A percentile compares a stretch with the other conserved stretches of the same genome.
phyloP scores from a whole-genome alignment of 768 basidiomycete species.

The Leccinellum rugosiceps region DNA sequence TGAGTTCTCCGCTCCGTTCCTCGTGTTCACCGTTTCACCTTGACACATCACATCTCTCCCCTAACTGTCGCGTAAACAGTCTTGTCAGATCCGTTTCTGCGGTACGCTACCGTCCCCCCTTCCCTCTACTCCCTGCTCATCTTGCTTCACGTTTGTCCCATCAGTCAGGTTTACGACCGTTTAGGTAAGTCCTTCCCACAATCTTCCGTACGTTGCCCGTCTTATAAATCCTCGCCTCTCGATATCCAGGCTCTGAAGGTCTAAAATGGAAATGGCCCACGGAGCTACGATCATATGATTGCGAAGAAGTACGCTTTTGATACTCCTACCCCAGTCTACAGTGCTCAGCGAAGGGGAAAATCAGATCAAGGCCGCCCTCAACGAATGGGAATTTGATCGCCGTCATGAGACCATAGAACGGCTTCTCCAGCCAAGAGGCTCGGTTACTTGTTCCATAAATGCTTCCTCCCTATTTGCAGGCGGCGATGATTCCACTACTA shows the following conservation, averaged over 20 bases:
- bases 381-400: slow-evolving; percentile 38
- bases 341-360: slow-evolving; percentile 27
- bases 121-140: slow-evolving; percentile 4
- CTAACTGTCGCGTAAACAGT: slow-evolving; percentile 39
- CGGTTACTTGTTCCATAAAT: slow-evolving; percentile 44
- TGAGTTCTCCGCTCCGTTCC: slow-evolving; percentile 24
- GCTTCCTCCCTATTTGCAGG: slow-evolving; percentile 46
- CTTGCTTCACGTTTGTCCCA: slow-evolving; percentile 7
- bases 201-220: slow-evolving; percentile 3
- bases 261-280: slow-evolving; percentile 44
- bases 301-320: slow-evolving; percentile 43
- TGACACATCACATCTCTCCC: not conserved
- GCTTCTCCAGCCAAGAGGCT: slow-evolving; percentile 44
- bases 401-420: slow-evolving; percentile 36
- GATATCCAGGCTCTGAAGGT: slow-evolving; percentile 34
- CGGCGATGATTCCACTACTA: slow-evolving; percentile 28
- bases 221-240: slow-evolving; percentile 10
- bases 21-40: not conserved
- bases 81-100: slow-evolving; percentile 66
- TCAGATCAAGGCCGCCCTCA: slow-evolving; percentile 47
- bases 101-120: slow-evolving; percentile 39
- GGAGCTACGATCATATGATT: slow-evolving; percentile 41
- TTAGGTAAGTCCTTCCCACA: slow-evolving; percentile 45
- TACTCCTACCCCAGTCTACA: slow-evolving; percentile 14
- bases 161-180: slow-evolving; percentile 70